Conservation (phyloP, 192 early-diverging fungal genomes). For the Coemansia sp. region DNA sequence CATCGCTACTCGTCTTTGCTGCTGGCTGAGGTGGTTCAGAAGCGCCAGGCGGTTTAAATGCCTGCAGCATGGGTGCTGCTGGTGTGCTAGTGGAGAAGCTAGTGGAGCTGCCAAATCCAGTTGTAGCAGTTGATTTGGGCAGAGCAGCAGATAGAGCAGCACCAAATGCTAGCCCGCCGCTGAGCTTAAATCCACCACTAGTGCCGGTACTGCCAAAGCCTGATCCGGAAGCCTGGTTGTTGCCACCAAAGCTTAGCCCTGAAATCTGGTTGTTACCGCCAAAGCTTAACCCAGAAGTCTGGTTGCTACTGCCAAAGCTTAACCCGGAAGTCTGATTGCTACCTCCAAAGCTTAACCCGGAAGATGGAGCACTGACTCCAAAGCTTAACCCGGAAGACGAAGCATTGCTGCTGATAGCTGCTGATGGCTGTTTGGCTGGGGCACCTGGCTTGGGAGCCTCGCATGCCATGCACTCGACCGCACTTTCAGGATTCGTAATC, state of each 20-base stretch:
- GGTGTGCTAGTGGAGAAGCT: not conserved
- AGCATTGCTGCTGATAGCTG: not conserved
- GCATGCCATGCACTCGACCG: slow-evolving; percentile 21
- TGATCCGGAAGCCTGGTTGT: no score
- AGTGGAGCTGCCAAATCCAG: not conserved
- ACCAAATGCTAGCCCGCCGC: slow-evolving; percentile 15
- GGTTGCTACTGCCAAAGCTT: not conserved
- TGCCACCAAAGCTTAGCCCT: not conserved
- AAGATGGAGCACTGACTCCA: no score
- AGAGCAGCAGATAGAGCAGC: slow-evolving; percentile 3
- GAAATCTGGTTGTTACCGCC: no score
- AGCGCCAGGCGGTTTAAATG: slow-evolving; percentile 26
- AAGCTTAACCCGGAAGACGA: not conserved
- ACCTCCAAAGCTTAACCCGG: not conserved
- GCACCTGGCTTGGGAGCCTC: slow-evolving; percentile 27
- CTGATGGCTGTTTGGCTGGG: not conserved
- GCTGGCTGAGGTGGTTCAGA: slow-evolving; percentile 1
- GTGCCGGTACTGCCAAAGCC: not conserved
- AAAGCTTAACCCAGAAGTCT: not conserved
- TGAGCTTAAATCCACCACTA: slow-evolving; percentile 22
- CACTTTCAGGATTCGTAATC: slow-evolving; percentile 13
- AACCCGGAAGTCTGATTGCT: not conserved
- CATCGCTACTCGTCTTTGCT: not conserved
- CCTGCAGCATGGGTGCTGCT: slow-evolving; percentile 1
- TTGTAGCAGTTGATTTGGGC: not conserved